Conservation (phyloP, 108 stramenopile species). For the Conticribra weissflogii region DNA sequence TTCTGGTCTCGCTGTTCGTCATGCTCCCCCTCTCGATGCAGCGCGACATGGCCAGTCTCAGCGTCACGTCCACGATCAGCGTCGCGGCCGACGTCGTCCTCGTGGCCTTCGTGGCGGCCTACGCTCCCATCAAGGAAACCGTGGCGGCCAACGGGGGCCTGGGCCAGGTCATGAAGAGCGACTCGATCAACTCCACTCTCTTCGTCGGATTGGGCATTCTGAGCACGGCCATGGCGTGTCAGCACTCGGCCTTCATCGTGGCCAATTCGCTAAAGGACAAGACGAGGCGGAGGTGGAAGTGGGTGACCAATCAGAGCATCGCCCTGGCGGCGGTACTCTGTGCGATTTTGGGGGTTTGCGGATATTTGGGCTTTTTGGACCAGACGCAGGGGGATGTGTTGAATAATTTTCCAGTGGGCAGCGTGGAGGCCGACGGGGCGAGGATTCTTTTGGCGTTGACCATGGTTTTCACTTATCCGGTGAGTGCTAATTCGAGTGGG, state of each 20-base stretch:
- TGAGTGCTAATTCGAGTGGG: too few relatives aligned
- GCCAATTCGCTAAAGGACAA: conserved; percentile 60
- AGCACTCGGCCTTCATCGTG: conserved; percentile 87
- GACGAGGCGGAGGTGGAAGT: conserved; percentile 61
- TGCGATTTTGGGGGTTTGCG: conserved; percentile 62
- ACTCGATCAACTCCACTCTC: conserved; percentile 60
- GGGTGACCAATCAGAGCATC: conserved; percentile 64
- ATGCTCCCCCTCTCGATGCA: conserved; percentile 78
- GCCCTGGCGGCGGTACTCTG: conserved; percentile 51
- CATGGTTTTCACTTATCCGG: conserved; percentile 86
- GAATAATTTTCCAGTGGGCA: conserved; percentile 73
- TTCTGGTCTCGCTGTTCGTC: conserved; percentile 51
- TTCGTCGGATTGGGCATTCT: conserved; percentile 88
- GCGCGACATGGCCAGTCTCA: conserved; percentile 75
- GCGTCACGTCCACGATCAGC: conserved; percentile 62
- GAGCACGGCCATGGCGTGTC: conserved; percentile 83
- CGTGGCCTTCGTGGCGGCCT: conserved; percentile 65
- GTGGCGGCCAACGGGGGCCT: conserved; percentile 72
- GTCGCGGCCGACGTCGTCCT: conserved; percentile 74
- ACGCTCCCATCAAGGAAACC: conserved; percentile 59
- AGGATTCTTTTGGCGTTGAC: conserved; percentile 75
- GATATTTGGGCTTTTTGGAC: conserved; percentile 81
- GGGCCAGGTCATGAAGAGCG: conserved; percentile 50
- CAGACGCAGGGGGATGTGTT: conserved; percentile 80
- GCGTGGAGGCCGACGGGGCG: conserved; percentile 58